These are phyloP conservation scores for Pascua sp. DNA, from an alignment of 1,284 basidiomycete species.

Conservation along the genomic window DNA sequence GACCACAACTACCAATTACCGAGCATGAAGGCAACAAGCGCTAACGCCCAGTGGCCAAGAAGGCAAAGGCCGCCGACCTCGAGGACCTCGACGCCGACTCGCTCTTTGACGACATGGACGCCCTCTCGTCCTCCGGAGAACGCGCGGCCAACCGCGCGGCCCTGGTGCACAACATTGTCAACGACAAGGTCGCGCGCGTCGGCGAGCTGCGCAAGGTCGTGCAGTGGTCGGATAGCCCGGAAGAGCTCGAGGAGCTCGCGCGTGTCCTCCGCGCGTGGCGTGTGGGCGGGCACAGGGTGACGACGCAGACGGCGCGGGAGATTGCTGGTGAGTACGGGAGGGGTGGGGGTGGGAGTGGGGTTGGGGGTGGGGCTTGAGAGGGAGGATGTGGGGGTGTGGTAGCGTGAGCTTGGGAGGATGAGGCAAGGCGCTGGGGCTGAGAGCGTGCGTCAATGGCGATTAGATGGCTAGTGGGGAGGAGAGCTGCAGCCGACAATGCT, in stretches of 20 bases:
- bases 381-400: too few relatives aligned
- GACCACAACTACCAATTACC: too few relatives aligned
- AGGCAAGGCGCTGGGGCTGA: too few relatives aligned
- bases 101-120: slow-evolving; percentile 11
- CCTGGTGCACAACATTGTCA: slow-evolving; percentile 4
- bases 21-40: too few relatives aligned
- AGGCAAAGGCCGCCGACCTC: slow-evolving; percentile 10
- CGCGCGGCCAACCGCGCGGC: slow-evolving; percentile 10
- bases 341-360: not conserved
- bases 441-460: too few relatives aligned
- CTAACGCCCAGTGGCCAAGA: slow-evolving; percentile 4
- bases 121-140: not conserved
- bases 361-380: too few relatives aligned
- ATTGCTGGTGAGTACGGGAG: slow-evolving; percentile 15
- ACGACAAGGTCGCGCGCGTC: slow-evolving; percentile 3
- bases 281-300: slow-evolving; percentile 9
- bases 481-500: too few relatives aligned
- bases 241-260: slow-evolving; percentile 15
- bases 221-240: slow-evolving; percentile 14
- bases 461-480: too few relatives aligned
- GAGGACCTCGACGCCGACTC: slow-evolving; percentile 11
- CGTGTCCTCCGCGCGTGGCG: slow-evolving; percentile 17
- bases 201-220: slow-evolving; percentile 22
- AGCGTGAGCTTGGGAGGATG: not conserved
- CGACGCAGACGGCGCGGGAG: slow-evolving; percentile 18